phyloP scores from a whole-genome alignment of 306 rosid species.

The Casuarina cunninghamiana region DNA sequence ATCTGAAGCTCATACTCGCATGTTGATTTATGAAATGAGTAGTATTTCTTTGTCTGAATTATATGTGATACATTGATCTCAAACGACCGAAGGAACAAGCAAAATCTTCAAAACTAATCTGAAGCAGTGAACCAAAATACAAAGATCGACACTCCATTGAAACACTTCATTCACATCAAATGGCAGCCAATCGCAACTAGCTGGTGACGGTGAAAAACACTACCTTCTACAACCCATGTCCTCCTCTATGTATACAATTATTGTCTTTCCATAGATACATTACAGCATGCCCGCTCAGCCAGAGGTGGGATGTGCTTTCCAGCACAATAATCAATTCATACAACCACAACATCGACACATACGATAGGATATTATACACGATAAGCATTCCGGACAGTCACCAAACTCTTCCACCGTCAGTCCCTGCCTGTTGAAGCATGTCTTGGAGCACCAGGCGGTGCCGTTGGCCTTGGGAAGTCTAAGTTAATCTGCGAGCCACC shows the following conservation, averaged over 20 bases:
- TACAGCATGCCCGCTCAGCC: slow-evolving; percentile 27
- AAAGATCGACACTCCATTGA: slow-evolving; percentile 13
- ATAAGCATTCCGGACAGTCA: slow-evolving; percentile 4
- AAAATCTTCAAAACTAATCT: slow-evolving; percentile 8
- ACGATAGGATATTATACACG: slow-evolving; percentile 18
- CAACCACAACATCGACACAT: slow-evolving; percentile 42
- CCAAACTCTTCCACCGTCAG: slow-evolving; percentile 31
- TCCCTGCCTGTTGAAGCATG: slow-evolving; percentile 56
- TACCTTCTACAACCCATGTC: slow-evolving; percentile 38
- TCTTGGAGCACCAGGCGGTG: slow-evolving; percentile 98
- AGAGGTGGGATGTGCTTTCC: slow-evolving; percentile 25
- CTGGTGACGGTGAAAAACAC: slow-evolving; percentile 27
- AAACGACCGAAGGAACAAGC: background rate
- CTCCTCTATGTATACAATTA: slow-evolving; percentile 28
- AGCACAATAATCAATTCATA: slow-evolving; percentile 28
- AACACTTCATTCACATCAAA: slow-evolving; percentile 34
- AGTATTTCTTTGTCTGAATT: background rate
- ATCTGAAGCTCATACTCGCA: background rate
- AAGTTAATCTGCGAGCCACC: slow-evolving; percentile 47
- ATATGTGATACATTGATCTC: background rate
- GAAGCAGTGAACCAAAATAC: slow-evolving; percentile 18
- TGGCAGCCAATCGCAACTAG: slow-evolving; percentile 34
- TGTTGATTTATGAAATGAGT: background rate
- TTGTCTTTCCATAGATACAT: slow-evolving; percentile 30
- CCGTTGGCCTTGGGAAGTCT: slow-evolving; percentile 74